These are phyloP conservation scores for Canavalia ensiformis DNA, from an alignment of 306 rosid species.

Conservation along the genomic window DNA sequence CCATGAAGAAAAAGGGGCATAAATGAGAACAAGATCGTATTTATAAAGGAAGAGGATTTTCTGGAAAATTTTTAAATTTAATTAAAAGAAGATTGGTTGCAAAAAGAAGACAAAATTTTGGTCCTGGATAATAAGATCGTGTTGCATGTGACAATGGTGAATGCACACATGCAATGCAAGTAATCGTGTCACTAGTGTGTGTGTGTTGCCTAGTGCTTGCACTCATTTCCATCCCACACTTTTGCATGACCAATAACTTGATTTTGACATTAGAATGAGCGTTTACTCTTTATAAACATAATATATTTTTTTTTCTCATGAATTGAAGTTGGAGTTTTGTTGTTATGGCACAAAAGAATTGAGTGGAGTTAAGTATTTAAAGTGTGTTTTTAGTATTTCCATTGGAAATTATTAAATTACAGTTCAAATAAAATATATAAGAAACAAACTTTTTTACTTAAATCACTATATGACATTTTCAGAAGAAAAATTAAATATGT, in stretches of 20 bases:
- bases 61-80: background rate
- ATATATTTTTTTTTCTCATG: background rate
- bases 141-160: constrained; percentile 29
- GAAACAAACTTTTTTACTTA: too few relatives aligned
- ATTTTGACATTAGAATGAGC: constrained; percentile 22
- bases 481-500: too few relatives aligned
- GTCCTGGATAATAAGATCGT: background rate
- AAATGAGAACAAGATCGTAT: background rate
- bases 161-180: background rate
- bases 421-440: too few relatives aligned
- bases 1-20: background rate
- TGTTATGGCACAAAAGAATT: background rate
- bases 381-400: too few relatives aligned
- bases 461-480: too few relatives aligned
- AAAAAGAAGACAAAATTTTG: background rate
- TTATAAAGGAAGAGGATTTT: background rate
- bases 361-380: too few relatives aligned
- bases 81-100: background rate
- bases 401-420: too few relatives aligned
- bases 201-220: background rate
- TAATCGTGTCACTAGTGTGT: background rate
- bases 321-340: background rate
- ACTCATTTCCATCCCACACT: constrained; percentile 10
- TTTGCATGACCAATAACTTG: constrained; percentile 21
- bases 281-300: background rate